Conservation (phyloP, 2,329 filamentous ascomycete genomes). For the Claviceps humidiphila region DNA sequence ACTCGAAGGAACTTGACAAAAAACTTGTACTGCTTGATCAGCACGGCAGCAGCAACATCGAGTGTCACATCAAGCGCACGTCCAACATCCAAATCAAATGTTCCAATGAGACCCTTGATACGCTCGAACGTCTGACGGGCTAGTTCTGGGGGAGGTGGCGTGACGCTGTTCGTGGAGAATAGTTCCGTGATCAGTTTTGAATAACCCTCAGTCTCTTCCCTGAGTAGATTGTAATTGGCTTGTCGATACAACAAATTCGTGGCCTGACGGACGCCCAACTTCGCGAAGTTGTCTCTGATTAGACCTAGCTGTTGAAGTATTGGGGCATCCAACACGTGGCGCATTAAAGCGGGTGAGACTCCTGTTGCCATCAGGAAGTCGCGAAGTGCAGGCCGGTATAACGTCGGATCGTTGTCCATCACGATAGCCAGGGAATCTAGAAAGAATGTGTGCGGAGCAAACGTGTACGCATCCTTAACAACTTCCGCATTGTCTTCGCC, state of each 20-base stretch:
- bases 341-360: slow-evolving; percentile 60
- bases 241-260: slow-evolving; percentile 92
- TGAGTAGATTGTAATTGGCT: slow-evolving; percentile 88
- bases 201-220: slow-evolving; percentile 94
- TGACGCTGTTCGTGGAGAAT: slow-evolving; percentile 71
- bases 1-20: slow-evolving; percentile 84
- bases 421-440: slow-evolving; percentile 73
- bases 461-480: slow-evolving; percentile 34
- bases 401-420: slow-evolving; percentile 51
- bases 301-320: slow-evolving; percentile 65
- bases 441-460: slow-evolving; percentile 59
- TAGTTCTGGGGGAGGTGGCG: slow-evolving; percentile 59
- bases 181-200: slow-evolving; percentile 93
- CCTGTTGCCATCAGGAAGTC: slow-evolving; percentile 59
- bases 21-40: slow-evolving; percentile 87
- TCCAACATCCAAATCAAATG: slow-evolving; percentile 93
- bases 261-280: slow-evolving; percentile 74
- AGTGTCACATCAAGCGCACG: slow-evolving; percentile 87
- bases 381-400: slow-evolving; percentile 39
- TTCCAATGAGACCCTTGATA: slow-evolving; percentile 88
- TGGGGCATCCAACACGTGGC: slow-evolving; percentile 68
- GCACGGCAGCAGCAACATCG: slow-evolving; percentile 84
- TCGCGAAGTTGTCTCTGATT: slow-evolving; percentile 72
- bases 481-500: slow-evolving; percentile 39
- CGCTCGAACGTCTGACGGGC: slow-evolving; percentile 80